Evolutionary conservation across 2,329 filamentous ascomycete species (phyloP), one percentile per base, ranked within the genome.

Genomic region (Epichloe scottii): DNA sequence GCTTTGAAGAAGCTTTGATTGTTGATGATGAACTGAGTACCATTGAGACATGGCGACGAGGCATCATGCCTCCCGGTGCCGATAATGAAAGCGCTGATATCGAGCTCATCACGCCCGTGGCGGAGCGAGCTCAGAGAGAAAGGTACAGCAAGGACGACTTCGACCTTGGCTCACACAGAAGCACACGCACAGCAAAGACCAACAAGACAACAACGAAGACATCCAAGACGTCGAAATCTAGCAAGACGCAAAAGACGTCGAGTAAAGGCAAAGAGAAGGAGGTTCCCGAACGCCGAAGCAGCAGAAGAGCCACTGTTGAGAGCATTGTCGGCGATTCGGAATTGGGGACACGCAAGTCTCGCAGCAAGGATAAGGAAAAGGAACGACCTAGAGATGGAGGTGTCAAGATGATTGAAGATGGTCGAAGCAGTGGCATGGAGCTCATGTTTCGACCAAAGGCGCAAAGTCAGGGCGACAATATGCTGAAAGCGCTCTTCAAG

Each of bases 401-500:
- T 51, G 55, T 62, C 54, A 55, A 66, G 59, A 61, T 66, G 54
- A 64, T 67, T 46, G 67, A 71, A n/a, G 66, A 68, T 44, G 62
- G 63, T 39, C 55, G 58, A 46, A 68, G 68, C 47, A 68, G 63
- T 41, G 35, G 34, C 35, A 56, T 68, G 46, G 66, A 69, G n/a
- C 50, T 68, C 33, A 68, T 71, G 2, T 55, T 76, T n/a, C 65
- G 71, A 40, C 70, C 72, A 10, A 77, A 74, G 62, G 70, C 69
- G 54, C 69, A 74, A 57, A 68, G 68, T 54, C 72, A 70, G 58
- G 62, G 62, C 49, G 65, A 60, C 40, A 79, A 73, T 59, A 77
- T 81, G 76, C 70, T 82, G 55, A 81, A 79, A 67, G 65, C 71
- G 3, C 56, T 81, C 52, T 81, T 82, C 60, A 77, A 75, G 68